Conservation (phyloP, 2,329 filamentous ascomycete genomes). For the Dichotomopilus funicola region DNA sequence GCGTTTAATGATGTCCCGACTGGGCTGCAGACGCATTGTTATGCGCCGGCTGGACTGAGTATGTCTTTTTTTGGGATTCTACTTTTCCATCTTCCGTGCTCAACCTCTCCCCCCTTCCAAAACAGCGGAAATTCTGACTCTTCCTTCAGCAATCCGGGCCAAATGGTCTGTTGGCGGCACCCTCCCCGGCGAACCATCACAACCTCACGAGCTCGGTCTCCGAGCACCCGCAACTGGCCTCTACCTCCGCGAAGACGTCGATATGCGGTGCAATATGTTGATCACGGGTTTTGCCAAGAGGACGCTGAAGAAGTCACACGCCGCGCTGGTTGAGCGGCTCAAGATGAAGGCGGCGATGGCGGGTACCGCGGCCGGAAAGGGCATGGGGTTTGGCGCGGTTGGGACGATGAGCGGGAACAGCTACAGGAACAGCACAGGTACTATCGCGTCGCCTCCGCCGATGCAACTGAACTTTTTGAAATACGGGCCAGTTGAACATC, state of each 20-base stretch:
- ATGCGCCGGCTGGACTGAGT: conserved; percentile 68
- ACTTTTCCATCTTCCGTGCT: no score
- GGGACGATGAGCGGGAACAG: no score
- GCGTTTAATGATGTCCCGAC: conserved; percentile 69
- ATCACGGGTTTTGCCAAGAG: conserved; percentile 73
- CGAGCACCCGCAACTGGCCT: conserved; percentile 61
- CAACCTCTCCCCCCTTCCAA: no score
- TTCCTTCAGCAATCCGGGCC: conserved; percentile 47
- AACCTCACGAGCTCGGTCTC: conserved; percentile 60
- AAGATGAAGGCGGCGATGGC: conserved; percentile 42
- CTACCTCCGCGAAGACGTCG: conserved; percentile 79
- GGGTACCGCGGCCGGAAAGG: not conserved
- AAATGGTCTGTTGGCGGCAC: conserved; percentile 72
- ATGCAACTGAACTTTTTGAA: not conserved
- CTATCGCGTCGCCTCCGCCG: not conserved
- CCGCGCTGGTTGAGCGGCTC: conserved; percentile 60
- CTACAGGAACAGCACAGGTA: not conserved
- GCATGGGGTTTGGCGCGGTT: no score
- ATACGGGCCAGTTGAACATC: not conserved
- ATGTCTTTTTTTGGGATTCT: conserved; percentile 2
- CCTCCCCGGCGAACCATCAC: conserved; percentile 61
- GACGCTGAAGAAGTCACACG: conserved; percentile 72
- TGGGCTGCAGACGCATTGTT: conserved; percentile 76
- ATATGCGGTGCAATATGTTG: conserved; percentile 73
- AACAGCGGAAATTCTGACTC: not conserved